Conservation (phyloP, 129 eudicot genomes). For the Ambrosia artemisiifolia region DNA sequence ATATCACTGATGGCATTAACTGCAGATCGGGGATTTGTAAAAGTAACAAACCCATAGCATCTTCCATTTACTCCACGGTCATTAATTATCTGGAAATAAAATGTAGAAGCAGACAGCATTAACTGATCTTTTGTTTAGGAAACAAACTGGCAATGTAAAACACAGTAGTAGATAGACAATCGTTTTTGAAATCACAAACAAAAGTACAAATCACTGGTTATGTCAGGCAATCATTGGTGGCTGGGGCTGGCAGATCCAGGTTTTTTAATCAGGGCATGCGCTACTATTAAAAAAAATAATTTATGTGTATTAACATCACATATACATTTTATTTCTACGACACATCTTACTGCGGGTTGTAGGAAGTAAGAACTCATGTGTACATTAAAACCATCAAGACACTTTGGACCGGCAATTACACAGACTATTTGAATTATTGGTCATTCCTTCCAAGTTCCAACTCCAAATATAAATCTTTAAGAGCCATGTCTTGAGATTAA, state of each 20-base stretch:
- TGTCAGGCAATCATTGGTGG: background rate
- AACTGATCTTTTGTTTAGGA: background rate
- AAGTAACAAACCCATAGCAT: slow-evolving; percentile 83
- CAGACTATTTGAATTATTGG: background rate
- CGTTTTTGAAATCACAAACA: background rate
- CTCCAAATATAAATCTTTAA: background rate
- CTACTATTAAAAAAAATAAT: background rate
- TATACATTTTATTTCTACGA: background rate
- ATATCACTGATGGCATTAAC: slow-evolving; percentile 74
- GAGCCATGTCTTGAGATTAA: background rate
- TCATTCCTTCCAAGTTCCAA: slow-evolving; percentile 2
- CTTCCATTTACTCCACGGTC: slow-evolving; percentile 76
- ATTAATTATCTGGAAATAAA: slow-evolving; percentile 60
- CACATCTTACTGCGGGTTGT: background rate
- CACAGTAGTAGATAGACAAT: background rate
- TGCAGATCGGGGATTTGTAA: slow-evolving; percentile 81
- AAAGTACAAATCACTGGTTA: background rate
- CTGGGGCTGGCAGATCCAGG: background rate
- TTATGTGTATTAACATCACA: background rate
- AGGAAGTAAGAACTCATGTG: background rate
- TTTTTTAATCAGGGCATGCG: background rate
- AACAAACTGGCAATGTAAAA: background rate
- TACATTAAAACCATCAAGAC: background rate
- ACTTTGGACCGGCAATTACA: background rate
- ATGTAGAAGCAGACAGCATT: slow-evolving; percentile 9